Evolutionary conservation across 176 grass and related monocot species (phyloP).

Genomic region (Melocanna baccifera): DNA sequence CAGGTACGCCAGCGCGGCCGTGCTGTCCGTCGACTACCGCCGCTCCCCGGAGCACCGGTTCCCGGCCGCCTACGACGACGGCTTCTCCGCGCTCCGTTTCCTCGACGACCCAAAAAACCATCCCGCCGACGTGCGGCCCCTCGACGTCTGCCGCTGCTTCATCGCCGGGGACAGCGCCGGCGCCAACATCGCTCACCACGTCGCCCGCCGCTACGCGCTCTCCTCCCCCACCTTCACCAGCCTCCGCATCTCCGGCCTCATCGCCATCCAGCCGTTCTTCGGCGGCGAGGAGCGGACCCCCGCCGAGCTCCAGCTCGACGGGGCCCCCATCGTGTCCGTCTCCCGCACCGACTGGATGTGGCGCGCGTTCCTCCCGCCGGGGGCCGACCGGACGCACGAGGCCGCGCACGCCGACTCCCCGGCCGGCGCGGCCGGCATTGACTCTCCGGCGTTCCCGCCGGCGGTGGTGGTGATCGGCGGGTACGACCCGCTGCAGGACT

Average conservation of each 20-base stretch:
- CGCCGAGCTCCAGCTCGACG: constrained; percentile 44
- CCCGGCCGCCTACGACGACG: constrained; percentile 80
- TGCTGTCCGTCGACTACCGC: constrained; percentile 84
- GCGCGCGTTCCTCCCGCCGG: constrained; percentile 67
- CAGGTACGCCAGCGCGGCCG: constrained; percentile 26
- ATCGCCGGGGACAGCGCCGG: constrained; percentile 78
- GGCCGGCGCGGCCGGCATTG: not conserved
- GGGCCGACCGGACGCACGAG: constrained; percentile 49
- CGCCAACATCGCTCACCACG: constrained; percentile 72
- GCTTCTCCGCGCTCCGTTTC: constrained; percentile 61
- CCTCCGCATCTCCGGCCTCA: constrained; percentile 37
- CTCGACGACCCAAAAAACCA: constrained; percentile 36
- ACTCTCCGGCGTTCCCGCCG: constrained; percentile 38
- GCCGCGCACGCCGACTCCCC: constrained; percentile 19
- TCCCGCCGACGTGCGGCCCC: not conserved
- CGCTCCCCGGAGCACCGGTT: constrained; percentile 65
- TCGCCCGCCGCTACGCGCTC: constrained; percentile 44
- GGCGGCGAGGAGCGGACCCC: constrained; percentile 66
- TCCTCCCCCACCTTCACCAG: not conserved
- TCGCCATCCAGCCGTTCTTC: constrained; percentile 70
- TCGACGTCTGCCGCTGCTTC: constrained; percentile 57
- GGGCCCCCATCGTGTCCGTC: constrained; percentile 47
- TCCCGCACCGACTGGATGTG: constrained; percentile 65
- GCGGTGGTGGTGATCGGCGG: constrained; percentile 51
- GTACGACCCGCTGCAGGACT: constrained; percentile 61